These are phyloP conservation scores for Trichoderma sp. DNA, from an alignment of 2,329 filamentous ascomycete species.

Conservation along the genomic window DNA sequence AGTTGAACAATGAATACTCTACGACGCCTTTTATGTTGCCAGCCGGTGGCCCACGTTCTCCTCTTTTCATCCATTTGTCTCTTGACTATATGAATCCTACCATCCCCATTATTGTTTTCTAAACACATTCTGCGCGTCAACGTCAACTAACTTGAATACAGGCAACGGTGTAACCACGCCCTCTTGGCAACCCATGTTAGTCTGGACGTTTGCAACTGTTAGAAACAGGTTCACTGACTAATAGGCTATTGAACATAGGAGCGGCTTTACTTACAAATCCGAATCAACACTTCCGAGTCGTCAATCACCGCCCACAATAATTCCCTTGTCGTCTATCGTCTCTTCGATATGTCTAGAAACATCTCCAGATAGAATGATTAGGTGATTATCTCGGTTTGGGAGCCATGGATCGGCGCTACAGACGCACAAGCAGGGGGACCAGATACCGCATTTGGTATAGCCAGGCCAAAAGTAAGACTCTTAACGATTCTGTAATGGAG, in stretches of 20 bases:
- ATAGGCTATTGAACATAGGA: not conserved
- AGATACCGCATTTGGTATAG: not conserved
- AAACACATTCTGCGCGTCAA: not conserved
- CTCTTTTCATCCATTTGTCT: not conserved
- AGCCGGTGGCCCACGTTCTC: not conserved
- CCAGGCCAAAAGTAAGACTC: not conserved
- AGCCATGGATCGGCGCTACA: conserved; percentile 8
- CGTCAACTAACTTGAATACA: not conserved
- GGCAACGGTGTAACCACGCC: not conserved
- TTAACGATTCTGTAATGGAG: not conserved
- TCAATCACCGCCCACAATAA: not conserved
- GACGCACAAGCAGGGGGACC: conserved; percentile 8
- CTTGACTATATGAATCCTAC: not conserved
- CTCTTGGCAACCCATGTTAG: not conserved
- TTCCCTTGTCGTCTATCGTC: not conserved
- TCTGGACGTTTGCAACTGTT: not conserved
- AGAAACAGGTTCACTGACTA: not conserved
- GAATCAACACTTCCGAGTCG: not conserved
- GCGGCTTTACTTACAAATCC: not conserved
- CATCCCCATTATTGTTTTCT: not conserved
- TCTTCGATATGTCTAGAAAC: not conserved
- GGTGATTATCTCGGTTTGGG: not conserved
- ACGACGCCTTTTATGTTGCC: not conserved
- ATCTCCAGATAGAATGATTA: not conserved
- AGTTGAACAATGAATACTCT: not conserved